phyloP scores from a whole-genome alignment of 495 filamentous ascomycete genomes.

The Aspergillus hancockii region DNA sequence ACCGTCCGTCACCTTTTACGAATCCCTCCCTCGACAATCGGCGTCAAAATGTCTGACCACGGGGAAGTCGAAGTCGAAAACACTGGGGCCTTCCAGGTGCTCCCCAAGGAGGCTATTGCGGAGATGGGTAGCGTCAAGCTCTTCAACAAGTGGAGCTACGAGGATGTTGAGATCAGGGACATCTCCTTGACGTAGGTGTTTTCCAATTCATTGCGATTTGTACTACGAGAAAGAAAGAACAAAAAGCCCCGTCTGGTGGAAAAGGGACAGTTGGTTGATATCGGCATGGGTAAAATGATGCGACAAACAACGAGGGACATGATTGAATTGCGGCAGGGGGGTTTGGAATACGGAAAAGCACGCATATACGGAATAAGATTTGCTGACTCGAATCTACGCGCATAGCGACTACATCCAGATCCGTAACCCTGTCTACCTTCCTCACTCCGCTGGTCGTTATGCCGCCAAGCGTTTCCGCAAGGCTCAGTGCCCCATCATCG shows the following conservation, averaged over 20 bases:
- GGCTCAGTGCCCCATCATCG: constrained; percentile 99
- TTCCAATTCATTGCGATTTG: constrained; percentile 28
- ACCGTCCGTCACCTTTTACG: constrained; percentile 44
- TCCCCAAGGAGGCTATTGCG: constrained; percentile 90
- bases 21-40: constrained; percentile 45
- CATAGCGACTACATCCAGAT: constrained; percentile 99
- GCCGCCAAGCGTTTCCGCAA: constrained; percentile 99
- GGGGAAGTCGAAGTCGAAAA: constrained; percentile 92
- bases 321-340: not conserved
- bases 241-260: not conserved
- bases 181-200: constrained; percentile 96
- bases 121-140: constrained; percentile 96
- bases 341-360: constrained; percentile 1
- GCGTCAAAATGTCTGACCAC: constrained; percentile 86
- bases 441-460: constrained; percentile 98
- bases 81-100: constrained; percentile 67
- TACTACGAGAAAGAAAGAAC: constrained; percentile 19
- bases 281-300: constrained; percentile 1
- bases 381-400: constrained; percentile 48
- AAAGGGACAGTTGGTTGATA: not conserved
- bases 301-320: not conserved
- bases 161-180: constrained; percentile 98
- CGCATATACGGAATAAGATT: constrained; percentile 12
- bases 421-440: constrained; percentile 95
- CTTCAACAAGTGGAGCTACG: constrained; percentile 97